These are phyloP conservation scores for Aspergillus ochraceoroseus DNA, from an alignment of 2,329 filamentous ascomycete species.

Conservation along the genomic window DNA sequence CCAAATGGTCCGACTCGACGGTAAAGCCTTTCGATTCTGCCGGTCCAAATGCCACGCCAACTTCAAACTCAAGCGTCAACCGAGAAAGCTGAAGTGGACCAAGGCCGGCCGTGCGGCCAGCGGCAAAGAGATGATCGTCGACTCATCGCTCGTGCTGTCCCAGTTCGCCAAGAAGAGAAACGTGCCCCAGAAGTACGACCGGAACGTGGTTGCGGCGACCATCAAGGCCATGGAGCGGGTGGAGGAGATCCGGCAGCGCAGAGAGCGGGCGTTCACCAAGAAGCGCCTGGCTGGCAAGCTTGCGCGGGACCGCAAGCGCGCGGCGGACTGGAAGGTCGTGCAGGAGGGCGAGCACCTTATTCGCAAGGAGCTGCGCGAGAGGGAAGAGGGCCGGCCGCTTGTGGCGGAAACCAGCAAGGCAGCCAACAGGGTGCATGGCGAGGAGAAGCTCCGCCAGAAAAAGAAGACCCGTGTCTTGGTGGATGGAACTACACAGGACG, in stretches of 20 bases:
- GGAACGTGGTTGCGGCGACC: conserved; percentile 80
- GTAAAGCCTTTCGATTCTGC: conserved; percentile 58
- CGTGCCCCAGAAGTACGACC: conserved; percentile 91
- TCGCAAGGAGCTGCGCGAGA: conserved; percentile 60
- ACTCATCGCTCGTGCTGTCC: conserved; percentile 66
- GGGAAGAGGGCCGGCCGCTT: conserved; percentile 47
- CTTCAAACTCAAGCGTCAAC: conserved; percentile 98
- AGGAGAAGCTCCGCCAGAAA: conserved; percentile 42
- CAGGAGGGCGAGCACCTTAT: conserved; percentile 89
- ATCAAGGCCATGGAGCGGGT: conserved; percentile 89
- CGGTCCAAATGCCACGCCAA: conserved; percentile 64
- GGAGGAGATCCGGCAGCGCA: conserved; percentile 71
- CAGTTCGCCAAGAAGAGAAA: conserved; percentile 91
- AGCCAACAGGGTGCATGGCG: conserved; percentile 37
- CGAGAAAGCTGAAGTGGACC: conserved; percentile 94
- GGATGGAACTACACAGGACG: conserved; percentile 44
- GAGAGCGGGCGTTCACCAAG: conserved; percentile 92
- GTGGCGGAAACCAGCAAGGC: conserved; percentile 34
- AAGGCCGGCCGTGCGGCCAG: conserved; percentile 83
- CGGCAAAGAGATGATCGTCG: conserved; percentile 86
- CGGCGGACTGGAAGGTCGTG: conserved; percentile 78
- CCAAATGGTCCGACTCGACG: conserved; percentile 54
- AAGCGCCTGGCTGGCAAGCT: conserved; percentile 82
- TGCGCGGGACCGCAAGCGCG: conserved; percentile 67
- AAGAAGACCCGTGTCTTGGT: conserved; percentile 44